phyloP scores from a whole-genome alignment of 768 basidiomycete species.

The Baorangia bicolor region DNA sequence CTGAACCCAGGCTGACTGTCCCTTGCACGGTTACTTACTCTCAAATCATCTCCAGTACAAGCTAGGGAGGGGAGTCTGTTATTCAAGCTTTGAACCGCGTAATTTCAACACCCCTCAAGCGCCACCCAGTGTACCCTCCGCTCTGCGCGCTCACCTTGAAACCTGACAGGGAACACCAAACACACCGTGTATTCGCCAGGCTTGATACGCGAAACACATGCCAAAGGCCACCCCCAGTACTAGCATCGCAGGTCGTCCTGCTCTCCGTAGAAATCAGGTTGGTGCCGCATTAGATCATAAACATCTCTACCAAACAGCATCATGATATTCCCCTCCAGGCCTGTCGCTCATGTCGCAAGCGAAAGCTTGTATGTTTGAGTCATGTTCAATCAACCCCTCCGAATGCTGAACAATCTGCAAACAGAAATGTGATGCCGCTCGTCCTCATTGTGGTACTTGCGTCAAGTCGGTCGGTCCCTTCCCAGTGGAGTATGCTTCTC shows the following conservation, averaged over 20 bases:
- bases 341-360: constrained; percentile 77
- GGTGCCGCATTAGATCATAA: constrained; percentile 2
- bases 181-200: not conserved
- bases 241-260: constrained; percentile 47
- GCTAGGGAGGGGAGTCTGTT: not conserved
- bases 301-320: constrained; percentile 9
- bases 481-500: not conserved
- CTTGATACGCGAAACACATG: constrained; percentile 41
- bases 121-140: not conserved
- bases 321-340: constrained; percentile 43
- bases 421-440: constrained; percentile 86
- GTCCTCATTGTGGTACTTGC: constrained; percentile 84
- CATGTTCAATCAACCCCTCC: not conserved
- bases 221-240: constrained; percentile 55
- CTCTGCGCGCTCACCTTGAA: not conserved
- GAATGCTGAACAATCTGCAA: constrained; percentile 9
- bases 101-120: not conserved
- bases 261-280: constrained; percentile 80
- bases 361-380: constrained; percentile 66
- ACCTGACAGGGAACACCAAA: constrained; percentile 2
- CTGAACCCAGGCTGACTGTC: too few species aligned
- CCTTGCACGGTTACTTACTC: not conserved
- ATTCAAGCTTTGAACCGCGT: not conserved
- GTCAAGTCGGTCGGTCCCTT: constrained; percentile 58
- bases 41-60: not conserved